Percentiles rank a stretch among this genome's conserved stretches.
These are phyloP conservation scores for Danielia reshetovae DNA, from an alignment of 805 yeast species.

Conservation along the genomic window DNA sequence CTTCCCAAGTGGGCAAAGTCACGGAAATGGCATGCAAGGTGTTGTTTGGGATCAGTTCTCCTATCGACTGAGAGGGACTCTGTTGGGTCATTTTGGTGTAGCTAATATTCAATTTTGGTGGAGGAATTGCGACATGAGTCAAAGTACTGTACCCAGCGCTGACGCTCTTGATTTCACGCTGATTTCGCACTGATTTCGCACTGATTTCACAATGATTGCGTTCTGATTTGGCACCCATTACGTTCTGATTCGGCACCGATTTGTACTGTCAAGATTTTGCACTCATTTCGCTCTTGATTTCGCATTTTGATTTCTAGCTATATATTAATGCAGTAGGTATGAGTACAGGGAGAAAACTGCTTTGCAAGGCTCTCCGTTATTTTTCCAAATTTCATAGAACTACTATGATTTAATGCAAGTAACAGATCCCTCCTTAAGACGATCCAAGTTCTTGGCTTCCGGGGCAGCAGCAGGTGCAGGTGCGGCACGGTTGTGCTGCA, in stretches of 20 bases:
- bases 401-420: constrained; percentile 59
- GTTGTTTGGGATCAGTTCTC: constrained; percentile 84
- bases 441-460: constrained; percentile 25
- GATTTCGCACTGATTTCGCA: too few species aligned
- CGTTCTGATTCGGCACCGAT: too few species aligned
- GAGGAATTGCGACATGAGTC: not conserved
- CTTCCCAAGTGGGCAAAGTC: constrained; percentile 92
- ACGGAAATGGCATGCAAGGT: constrained; percentile 94
- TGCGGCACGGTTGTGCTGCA: constrained; percentile 80
- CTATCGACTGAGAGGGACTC: constrained; percentile 48
- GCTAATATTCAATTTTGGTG: not conserved
- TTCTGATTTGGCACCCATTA: too few species aligned
- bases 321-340: too few species aligned
- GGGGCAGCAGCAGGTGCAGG: constrained; percentile 23
- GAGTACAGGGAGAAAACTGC: too few species aligned
- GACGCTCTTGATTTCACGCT: too few species aligned
- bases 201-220: too few species aligned
- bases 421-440: constrained; percentile 68
- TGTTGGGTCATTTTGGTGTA: constrained; percentile 7
- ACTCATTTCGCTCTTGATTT: too few species aligned
- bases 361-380: too few species aligned
- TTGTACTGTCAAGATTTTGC: too few species aligned
- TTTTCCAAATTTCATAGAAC: not conserved
- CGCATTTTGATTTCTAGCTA: too few species aligned
- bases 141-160: not conserved